Evolutionary conservation across 2,329 filamentous ascomycete genomes (phyloP).

Genomic region (Lachnellula hyalina): DNA sequence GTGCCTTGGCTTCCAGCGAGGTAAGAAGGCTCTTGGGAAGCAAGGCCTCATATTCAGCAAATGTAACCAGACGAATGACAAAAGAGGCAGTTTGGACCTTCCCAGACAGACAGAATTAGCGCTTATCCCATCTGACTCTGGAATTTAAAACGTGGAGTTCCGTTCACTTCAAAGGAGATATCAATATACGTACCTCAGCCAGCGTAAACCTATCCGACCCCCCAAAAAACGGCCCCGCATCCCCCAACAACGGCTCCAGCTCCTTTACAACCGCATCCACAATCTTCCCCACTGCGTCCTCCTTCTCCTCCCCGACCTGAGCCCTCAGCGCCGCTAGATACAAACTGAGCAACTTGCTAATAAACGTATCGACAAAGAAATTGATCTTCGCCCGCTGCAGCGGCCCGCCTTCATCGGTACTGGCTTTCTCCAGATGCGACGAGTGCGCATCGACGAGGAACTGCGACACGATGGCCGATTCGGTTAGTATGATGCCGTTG

Average conservation of each 20-base stretch:
- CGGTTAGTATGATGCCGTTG: conserved; percentile 62
- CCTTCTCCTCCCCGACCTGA: conserved; percentile 39
- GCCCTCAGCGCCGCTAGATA: conserved; percentile 42
- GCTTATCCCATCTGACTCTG: neutral
- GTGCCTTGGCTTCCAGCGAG: conserved; percentile 49
- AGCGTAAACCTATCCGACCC: conserved; percentile 61
- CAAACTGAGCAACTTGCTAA: conserved; percentile 52
- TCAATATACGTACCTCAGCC: conserved; percentile 58
- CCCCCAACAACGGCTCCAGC: conserved; percentile 62
- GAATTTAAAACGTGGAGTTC: neutral
- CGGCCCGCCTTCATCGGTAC: conserved; percentile 47
- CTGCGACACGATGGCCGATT: conserved; percentile 67
- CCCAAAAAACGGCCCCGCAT: conserved; percentile 56
- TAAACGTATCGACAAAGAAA: conserved; percentile 69
- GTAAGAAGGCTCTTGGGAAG: conserved; percentile 44
- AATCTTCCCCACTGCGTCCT: conserved; percentile 46
- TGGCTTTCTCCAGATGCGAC: conserved; percentile 57
- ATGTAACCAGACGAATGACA: conserved; percentile 52
- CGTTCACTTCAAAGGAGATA: neutral
- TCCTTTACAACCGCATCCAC: conserved; percentile 59
- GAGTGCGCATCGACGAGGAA: conserved; percentile 68
- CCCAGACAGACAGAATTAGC: conserved; percentile 6
- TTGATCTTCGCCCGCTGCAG: conserved; percentile 59
- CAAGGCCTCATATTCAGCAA: conserved; percentile 48
- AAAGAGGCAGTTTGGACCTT: conserved; percentile 63